These are phyloP conservation scores for Penicillium sclerotigenum DNA, from an alignment of 2,329 filamentous ascomycete genomes.

Conservation along the genomic window DNA sequence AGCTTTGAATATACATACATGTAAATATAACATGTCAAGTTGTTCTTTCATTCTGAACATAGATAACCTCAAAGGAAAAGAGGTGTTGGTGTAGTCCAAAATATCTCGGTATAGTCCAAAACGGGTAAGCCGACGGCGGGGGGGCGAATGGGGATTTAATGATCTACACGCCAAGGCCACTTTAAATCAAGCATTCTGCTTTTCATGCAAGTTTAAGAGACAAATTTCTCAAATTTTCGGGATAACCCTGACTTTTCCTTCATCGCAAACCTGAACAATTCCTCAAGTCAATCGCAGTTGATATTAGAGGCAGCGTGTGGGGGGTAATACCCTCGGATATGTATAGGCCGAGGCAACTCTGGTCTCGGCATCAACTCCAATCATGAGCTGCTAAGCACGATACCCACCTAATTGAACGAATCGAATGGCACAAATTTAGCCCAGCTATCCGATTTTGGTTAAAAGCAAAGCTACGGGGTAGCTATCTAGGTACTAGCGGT, in stretches of 20 bases:
- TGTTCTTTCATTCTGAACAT: background rate
- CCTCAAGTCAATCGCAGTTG: background rate
- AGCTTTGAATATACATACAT: background rate
- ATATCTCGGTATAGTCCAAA: background rate
- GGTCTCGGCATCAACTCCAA: background rate
- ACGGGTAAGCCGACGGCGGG: background rate
- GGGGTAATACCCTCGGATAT: slow-evolving; percentile 4
- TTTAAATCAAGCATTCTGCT: background rate
- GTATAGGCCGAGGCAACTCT: slow-evolving; percentile 1
- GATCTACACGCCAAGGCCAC: slow-evolving; percentile 8
- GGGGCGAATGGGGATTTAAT: background rate
- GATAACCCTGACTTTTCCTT: background rate
- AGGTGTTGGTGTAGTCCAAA: background rate
- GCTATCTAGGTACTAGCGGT: background rate
- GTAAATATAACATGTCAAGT: background rate
- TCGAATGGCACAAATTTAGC: background rate
- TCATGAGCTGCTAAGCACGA: slow-evolving; percentile 13
- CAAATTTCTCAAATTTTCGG: background rate
- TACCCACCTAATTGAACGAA: background rate
- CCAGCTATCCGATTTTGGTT: background rate
- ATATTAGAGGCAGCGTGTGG: background rate
- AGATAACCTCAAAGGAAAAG: background rate
- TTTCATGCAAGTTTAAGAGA: background rate
- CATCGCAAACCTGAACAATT: background rate
- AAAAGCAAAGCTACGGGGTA: background rate